phyloP scores from a whole-genome alignment of 2,329 filamentous ascomycete species.

The Penicillium freii region DNA sequence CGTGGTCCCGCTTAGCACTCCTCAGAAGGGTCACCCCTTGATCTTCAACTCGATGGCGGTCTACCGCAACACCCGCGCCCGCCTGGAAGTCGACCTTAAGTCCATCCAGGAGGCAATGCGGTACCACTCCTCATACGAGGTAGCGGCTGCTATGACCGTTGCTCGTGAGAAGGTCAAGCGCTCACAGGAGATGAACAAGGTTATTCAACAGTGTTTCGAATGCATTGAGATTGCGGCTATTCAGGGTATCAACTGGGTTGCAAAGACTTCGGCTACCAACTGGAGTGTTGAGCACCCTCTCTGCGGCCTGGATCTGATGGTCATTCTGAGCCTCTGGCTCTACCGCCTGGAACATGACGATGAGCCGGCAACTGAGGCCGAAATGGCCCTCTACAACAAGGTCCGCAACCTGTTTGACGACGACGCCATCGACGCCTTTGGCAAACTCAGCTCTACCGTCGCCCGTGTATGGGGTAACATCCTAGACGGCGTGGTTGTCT shows the following conservation, averaged over 20 bases:
- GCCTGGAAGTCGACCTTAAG: constrained; percentile 93
- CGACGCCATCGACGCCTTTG: constrained; percentile 78
- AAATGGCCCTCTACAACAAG: constrained; percentile 57
- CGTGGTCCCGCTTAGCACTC: constrained; percentile 83
- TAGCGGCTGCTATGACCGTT: constrained; percentile 93
- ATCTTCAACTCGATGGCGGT: constrained; percentile 98
- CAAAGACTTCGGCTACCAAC: constrained; percentile 94
- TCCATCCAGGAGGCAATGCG: constrained; percentile 92
- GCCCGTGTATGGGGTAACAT: constrained; percentile 95
- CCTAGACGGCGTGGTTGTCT: constrained; percentile 97
- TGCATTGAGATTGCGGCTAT: constrained; percentile 94
- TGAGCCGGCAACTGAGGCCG: constrained; percentile 59
- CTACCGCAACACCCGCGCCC: constrained; percentile 88
- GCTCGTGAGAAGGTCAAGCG: constrained; percentile 92
- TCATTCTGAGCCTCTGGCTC: constrained; percentile 95
- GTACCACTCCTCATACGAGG: constrained; percentile 96
- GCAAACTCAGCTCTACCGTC: constrained; percentile 90
- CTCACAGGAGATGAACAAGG: constrained; percentile 96
- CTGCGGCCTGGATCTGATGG: constrained; percentile 94
- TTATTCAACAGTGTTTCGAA: constrained; percentile 95
- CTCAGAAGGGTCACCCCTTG: constrained; percentile 91
- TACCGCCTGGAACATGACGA: constrained; percentile 99
- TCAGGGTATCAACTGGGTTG: constrained; percentile 95
- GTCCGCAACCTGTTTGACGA: constrained; percentile 82
- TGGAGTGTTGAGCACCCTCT: constrained; percentile 99